Percentiles rank a stretch among this genome's conserved stretches.
phyloP scores from a whole-genome alignment of 768 basidiomycete species.

The Amanita fuliginea region DNA sequence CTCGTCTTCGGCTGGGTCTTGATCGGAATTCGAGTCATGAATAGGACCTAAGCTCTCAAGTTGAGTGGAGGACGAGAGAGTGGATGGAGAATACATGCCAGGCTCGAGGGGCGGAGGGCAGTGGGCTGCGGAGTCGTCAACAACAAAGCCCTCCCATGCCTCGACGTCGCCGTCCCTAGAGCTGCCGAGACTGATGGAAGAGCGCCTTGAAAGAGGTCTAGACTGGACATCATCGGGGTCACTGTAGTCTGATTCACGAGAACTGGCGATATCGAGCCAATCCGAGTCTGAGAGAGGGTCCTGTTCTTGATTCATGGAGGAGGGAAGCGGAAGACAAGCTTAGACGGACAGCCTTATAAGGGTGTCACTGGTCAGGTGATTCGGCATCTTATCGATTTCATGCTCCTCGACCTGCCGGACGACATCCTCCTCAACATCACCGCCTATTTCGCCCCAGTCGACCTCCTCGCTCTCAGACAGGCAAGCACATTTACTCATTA shows the following conservation, averaged over 20 bases:
- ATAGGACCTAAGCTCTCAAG: slow-evolving; percentile 17
- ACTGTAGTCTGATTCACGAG: slow-evolving; percentile 60
- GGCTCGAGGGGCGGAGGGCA: slow-evolving; percentile 12
- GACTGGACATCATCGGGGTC: slow-evolving; percentile 48
- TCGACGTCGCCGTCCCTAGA: slow-evolving; percentile 61
- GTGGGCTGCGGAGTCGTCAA: slow-evolving; percentile 46
- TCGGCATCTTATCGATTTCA: slow-evolving; percentile 2
- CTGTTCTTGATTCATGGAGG: slow-evolving; percentile 32
- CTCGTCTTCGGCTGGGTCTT: slow-evolving; percentile 49
- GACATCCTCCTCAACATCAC: slow-evolving; percentile 33
- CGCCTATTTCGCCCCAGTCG: slow-evolving; percentile 21
- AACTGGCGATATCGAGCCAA: slow-evolving; percentile 72
- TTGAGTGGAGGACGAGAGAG: slow-evolving; percentile 20
- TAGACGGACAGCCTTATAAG: slow-evolving; percentile 4
- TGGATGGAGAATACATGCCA: slow-evolving; percentile 23
- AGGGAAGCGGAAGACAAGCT: not conserved
- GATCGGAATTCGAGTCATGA: slow-evolving; percentile 19
- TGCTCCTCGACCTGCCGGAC: slow-evolving; percentile 26
- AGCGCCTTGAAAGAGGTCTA: slow-evolving; percentile 51
- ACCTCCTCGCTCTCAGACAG: slow-evolving; percentile 39
- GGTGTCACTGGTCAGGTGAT: slow-evolving; percentile 8
- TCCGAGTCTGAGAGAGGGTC: slow-evolving; percentile 71
- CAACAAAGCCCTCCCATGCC: slow-evolving; percentile 70
- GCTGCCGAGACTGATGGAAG: slow-evolving; percentile 60
- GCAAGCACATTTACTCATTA: slow-evolving; percentile 16